phyloP scores from a whole-genome alignment of 2,329 filamentous ascomycete species.

The Epichloe gansuensis region DNA sequence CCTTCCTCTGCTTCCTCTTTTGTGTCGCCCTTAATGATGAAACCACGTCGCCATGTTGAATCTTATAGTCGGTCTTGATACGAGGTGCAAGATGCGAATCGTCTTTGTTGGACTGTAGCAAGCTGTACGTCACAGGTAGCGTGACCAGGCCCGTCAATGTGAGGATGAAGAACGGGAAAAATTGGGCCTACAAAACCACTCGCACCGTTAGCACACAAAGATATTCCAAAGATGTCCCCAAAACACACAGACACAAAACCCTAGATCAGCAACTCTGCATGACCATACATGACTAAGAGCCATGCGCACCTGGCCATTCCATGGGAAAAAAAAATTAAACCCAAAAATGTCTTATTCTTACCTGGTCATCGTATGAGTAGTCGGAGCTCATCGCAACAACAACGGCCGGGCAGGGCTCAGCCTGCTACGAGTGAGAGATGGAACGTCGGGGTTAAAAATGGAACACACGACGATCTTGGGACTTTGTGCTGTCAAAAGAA shows the following conservation, averaged over 20 bases:
- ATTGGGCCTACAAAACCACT: constrained; percentile 55
- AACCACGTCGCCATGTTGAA: constrained; percentile 73
- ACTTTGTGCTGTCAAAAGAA: neutral
- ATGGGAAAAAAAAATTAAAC: neutral
- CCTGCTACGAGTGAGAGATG: constrained; percentile 13
- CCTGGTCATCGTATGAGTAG: constrained; percentile 96
- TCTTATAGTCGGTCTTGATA: constrained; percentile 70
- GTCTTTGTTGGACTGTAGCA: constrained; percentile 65
- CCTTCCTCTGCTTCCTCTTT: constrained; percentile 75
- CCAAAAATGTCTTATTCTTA: constrained; percentile 19
- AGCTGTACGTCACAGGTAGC: constrained; percentile 76
- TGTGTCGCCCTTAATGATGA: constrained; percentile 72
- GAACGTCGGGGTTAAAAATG: neutral
- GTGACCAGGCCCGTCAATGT: constrained; percentile 81
- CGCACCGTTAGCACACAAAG: constrained; percentile 3
- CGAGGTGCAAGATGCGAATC: constrained; percentile 69
- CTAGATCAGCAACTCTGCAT: neutral
- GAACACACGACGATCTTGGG: constrained; percentile 1
- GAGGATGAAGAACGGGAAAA: constrained; percentile 98
- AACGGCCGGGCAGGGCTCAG: constrained; percentile 21
- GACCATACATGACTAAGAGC: neutral
- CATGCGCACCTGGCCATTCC: neutral
- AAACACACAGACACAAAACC: neutral
- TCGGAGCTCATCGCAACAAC: constrained; percentile 67
- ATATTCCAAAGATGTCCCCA: neutral